Base-by-base conservation (phyloP, 1,139 yeast genomes). In the Debaryomyces singareniensis region DNA sequence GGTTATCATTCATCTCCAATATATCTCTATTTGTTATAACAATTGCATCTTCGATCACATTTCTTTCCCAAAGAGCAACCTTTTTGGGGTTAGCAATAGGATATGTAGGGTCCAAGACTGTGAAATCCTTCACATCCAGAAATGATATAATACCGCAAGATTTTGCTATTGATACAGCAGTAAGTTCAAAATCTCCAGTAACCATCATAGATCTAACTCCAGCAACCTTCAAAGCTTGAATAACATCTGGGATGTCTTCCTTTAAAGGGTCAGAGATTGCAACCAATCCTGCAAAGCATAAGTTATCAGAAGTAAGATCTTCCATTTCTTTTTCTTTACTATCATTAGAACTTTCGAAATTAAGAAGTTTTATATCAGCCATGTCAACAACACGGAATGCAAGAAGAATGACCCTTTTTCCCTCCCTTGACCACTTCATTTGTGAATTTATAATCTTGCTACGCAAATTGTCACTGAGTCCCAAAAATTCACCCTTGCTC, bases 201-300 rank as follows among this genome's bases (percentile, higher is more conserved):
- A 71, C 69, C 77, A 71, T 71, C 13, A 65, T 58, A 15, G 68
- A 52, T 29, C 66, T 66, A 28, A 71, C 59, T 13, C 77, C 75
- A 14, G 77, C 77, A n/a, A 46, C 49, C 34, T 68, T 56, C 29
- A 68, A 55, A 3, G 49, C 54, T 3, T 43, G 35, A 28, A 69
- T 55, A 11, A 66, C 69, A 5, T 52, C 51, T n/a, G 53, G 56
- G 27, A 68, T 61, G 20, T 58, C 69, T 26, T 56, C 59, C 39
- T 71, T 58, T 27, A 73, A 75, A 9, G 78, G 78, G 41, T 71
- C 78, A 27, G 62, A 60, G 25, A 72, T 66, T 15, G 72, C 76
- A 24, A 69, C 48, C 29, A 72, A 36, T 5, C 77, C 78, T 23
- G 58, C 51, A 25, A 70, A 51, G n/a, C n/a, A n/a, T n/a, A n/a